phyloP scores from a whole-genome alignment of 1,284 basidiomycete species.

The Leccinum ponderosum region DNA sequence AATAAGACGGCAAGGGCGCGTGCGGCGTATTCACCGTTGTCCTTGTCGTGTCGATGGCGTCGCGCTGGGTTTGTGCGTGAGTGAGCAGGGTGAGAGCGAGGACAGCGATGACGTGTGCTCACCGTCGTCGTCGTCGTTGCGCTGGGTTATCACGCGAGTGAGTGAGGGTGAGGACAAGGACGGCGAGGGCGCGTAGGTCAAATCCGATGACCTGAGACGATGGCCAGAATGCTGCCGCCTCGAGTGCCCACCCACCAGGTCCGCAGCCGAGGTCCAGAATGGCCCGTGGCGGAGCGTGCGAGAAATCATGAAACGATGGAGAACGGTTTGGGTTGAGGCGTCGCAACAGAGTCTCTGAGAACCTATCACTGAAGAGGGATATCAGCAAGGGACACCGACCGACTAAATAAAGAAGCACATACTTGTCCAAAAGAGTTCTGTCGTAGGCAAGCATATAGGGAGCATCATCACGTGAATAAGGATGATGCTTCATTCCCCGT shows the following conservation, averaged over 20 bases:
- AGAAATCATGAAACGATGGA: conserved; percentile 61
- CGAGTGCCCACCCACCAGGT: conserved; percentile 59
- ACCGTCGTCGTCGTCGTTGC: too few relatives aligned
- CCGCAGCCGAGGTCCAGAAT: conserved; percentile 78
- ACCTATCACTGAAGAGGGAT: conserved; percentile 49
- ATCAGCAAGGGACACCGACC: conserved; percentile 15
- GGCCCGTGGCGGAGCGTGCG: conserved; percentile 48
- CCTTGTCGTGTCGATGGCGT: too few relatives aligned
- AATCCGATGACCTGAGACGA: conserved; percentile 57
- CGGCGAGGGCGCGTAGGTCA: conserved; percentile 41
- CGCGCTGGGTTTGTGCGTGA: too few relatives aligned
- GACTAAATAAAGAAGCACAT: conserved; percentile 23
- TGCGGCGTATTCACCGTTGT: too few relatives aligned
- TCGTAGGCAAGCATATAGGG: conserved; percentile 69
- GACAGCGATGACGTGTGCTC: too few relatives aligned
- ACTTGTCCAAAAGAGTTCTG: conserved; percentile 59
- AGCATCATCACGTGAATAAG: conserved; percentile 47
- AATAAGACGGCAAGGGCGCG: too few relatives aligned
- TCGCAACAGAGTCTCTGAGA: conserved; percentile 51
- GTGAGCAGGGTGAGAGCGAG: too few relatives aligned
- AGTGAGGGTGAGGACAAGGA: too few relatives aligned
- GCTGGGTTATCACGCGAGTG: too few relatives aligned
- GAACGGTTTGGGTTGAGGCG: conserved; percentile 48
- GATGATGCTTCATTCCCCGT: conserved; percentile 52
- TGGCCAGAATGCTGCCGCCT: conserved; percentile 62